Conservation (phyloP, 805 yeast genomes). For the Torulaspora gathmanii region DNA sequence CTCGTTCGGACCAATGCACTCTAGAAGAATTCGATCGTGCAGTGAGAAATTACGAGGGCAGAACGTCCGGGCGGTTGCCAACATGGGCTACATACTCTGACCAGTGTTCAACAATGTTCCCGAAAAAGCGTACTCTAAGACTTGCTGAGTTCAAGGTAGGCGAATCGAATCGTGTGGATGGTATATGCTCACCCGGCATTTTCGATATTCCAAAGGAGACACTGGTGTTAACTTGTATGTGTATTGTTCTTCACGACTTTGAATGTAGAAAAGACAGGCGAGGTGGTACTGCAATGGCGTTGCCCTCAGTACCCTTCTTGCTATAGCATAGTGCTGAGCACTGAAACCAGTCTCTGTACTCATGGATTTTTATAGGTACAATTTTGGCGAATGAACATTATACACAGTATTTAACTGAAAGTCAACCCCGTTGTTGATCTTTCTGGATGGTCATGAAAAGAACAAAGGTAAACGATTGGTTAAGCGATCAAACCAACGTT, state of each 20-base stretch:
- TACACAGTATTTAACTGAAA: not conserved
- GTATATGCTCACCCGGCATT: constrained; percentile 11
- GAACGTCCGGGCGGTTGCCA: constrained; percentile 27
- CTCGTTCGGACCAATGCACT: constrained; percentile 25
- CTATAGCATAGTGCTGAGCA: not conserved
- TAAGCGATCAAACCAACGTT: constrained; percentile 3
- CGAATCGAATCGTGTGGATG: constrained; percentile 15
- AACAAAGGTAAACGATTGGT: too few relatives aligned
- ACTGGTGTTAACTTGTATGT: constrained; percentile 33
- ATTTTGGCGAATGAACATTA: not conserved
- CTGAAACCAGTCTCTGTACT: not conserved
- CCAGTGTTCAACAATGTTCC: constrained; percentile 24
- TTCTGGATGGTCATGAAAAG: not conserved
- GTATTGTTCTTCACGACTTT: constrained; percentile 32
- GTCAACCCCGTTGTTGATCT: not conserved
- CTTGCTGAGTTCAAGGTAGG: constrained; percentile 26
- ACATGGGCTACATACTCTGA: constrained; percentile 33
- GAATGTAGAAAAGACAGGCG: constrained; percentile 34
- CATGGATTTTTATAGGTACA: not conserved
- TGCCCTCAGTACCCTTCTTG: constrained; percentile 7
- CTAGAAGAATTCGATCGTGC: constrained; percentile 16
- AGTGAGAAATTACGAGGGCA: constrained; percentile 8
- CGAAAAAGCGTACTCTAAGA: constrained; percentile 26
- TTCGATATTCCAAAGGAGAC: constrained; percentile 28
- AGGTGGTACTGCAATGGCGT: constrained; percentile 5